Base-by-base conservation (phyloP, 2,329 filamentous ascomycete species). In the Fusarium tjaetaba region DNA sequence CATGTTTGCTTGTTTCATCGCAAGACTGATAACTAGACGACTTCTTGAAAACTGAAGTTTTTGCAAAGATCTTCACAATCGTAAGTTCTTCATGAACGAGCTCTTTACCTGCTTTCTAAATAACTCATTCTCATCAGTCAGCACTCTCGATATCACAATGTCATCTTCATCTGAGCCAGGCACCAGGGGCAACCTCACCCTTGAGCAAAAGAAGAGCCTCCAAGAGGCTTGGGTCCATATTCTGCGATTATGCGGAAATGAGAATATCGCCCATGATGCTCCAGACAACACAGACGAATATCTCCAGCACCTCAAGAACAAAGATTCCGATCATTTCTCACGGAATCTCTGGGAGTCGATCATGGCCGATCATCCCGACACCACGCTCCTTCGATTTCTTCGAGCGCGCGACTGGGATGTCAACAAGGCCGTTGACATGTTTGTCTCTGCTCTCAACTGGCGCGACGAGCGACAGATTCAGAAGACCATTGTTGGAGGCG, bases 371-470 rank as follows among this genome's bases (percentile, higher is more conserved):
- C 77, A 85, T 57, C 83, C 84, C 1, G 83, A 85, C 59, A 79
- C 81, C 1, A 65, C 81, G 2, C 73, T 81, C 1, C 77, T 85
- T n/a, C 83, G 84, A 7, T 85, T 84, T 65, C 79, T 83, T 28
- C 78, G 83, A 38, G 82, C 82, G 15, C 80, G 82, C 56, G 82
- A 84, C 70, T 84, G 84, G 79, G 78, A 85, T 68, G 79, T 85
- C 9, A 73, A 79, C 2, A 82, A 82, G 52, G 82, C 82, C 1
- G 77, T 84, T 24, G 77, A 79, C 24, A 85, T 85, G 80, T 76
- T 85, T 42, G 78, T 82, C 6, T 79, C 81, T 4, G 76, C 81
- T 11, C 68, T 84, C 60, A 76, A 82, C 42, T 85, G 83, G 83
- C 80, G 84, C 28, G 56, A 76, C 7, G 76, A 80, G 78, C 79